Conservation (phyloP, 768 basidiomycete species). For the Termitomyces bulborhizus region DNA sequence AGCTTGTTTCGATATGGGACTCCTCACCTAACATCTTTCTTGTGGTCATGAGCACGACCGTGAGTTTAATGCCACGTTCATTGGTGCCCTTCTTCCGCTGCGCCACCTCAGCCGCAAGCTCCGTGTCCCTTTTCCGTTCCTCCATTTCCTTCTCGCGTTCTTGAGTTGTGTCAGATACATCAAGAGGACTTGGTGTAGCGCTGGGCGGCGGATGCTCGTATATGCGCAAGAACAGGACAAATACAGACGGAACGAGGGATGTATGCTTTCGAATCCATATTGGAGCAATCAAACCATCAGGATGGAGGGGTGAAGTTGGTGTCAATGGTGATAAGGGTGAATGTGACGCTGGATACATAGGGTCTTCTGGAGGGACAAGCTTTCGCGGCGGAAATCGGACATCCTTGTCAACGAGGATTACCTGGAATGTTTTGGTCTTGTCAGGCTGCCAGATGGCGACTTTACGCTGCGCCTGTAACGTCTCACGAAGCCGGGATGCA, state of each 20-base stretch:
- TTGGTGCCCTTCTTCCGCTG: constrained; percentile 70
- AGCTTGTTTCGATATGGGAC: neutral
- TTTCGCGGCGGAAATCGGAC: constrained; percentile 88
- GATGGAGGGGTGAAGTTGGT: constrained; percentile 82
- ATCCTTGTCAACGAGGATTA: constrained; percentile 78
- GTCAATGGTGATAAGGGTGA: constrained; percentile 94
- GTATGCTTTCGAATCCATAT: constrained; percentile 98
- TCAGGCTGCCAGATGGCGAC: constrained; percentile 70
- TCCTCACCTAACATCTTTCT: constrained; percentile 74
- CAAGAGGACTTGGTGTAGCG: constrained; percentile 46
- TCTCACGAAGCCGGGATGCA: constrained; percentile 56
- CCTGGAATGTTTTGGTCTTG: constrained; percentile 69
- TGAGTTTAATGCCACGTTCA: constrained; percentile 90
- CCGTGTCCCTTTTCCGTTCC: constrained; percentile 67
- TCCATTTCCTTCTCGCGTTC: constrained; percentile 57
- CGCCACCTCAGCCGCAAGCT: constrained; percentile 76
- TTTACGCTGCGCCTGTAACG: constrained; percentile 57
- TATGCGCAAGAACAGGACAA: constrained; percentile 84
- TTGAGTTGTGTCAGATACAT: constrained; percentile 43
- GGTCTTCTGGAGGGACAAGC: constrained; percentile 52
- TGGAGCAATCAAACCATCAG: constrained; percentile 94
- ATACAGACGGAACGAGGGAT: constrained; percentile 85
- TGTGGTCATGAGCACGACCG: constrained; percentile 89
- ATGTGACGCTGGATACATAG: constrained; percentile 53
- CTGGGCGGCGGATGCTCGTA: constrained; percentile 51